Evolutionary conservation across 2,329 filamentous ascomycete genomes (phyloP), one percentile per base, ranked within the genome.

Genomic region (Tolypocladium ovalisporum): DNA sequence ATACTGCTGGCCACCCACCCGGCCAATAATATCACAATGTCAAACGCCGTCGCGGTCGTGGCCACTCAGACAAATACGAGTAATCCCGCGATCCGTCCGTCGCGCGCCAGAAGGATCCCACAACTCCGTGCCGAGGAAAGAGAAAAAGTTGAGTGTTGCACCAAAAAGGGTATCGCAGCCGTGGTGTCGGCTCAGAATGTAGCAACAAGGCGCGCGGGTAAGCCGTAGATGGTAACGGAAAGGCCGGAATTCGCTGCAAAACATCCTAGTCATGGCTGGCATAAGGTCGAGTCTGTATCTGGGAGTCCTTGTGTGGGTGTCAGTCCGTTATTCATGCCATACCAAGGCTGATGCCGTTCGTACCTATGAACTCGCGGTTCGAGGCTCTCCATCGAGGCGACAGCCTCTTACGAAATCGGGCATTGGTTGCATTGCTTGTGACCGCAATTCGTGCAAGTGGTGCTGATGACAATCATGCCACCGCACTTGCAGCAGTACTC

Each of bases 391-490:
- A 34, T 32, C 19, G 47, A 34, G 32, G 17, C 9, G 32, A 44
- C 6, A 47, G 35, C 19, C 17, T 15, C 63, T 68, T 69, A 73
- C 57, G 65, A 71, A 58, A 64, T 61, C 54, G 72, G 66, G 69
- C 79, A 81, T 58, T 75, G 68, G 59, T 62, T 66, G 75, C 79
- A 81, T 65, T 80, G 75, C 62, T 72, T 68, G 71, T 81, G 79
- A 55, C 72, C 71, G 67, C 79, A 81, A 65, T 73, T 71, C 60
- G 69, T 72, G 74, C 79, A 81, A 55, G 72, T 76, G 67, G 71
- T 78, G 76, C 77, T 81, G 71, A 81, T 81, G 72, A 81, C 79
- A 63, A 81, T 79, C 71, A 81, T 78, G 70, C 74, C 70, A 63
- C 76, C 76, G 71, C 79, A 81, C 65, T 79, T 69, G 75, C 79